phyloP scores from a whole-genome alignment of 2,329 filamentous ascomycete species.

The Bertia moriformis region DNA sequence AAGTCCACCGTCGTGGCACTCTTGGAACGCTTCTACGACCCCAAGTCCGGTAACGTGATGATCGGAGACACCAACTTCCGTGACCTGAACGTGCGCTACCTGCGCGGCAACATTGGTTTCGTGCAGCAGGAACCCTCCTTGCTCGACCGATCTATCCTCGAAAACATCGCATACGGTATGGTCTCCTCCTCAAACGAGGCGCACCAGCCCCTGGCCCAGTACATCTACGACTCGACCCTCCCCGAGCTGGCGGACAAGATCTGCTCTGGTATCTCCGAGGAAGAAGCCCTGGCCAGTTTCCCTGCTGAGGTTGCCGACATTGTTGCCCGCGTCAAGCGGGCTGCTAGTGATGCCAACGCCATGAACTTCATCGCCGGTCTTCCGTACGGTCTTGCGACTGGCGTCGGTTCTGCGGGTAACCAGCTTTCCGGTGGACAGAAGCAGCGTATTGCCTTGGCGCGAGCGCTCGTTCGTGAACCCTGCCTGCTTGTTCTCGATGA shows the following conservation, averaged over 20 bases:
- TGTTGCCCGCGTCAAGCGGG: constrained; percentile 18
- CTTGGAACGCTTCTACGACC: constrained; percentile 32
- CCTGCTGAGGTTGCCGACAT: constrained; percentile 20
- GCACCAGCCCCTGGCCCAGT: constrained; percentile 10
- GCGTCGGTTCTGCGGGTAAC: constrained; percentile 22
- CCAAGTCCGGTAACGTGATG: constrained; percentile 21
- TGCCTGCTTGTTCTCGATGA: constrained; percentile 25
- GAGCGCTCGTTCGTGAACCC: constrained; percentile 22
- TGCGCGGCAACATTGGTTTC: constrained; percentile 31
- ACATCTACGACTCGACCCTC: constrained; percentile 11
- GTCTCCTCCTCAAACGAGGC: constrained; percentile 12
- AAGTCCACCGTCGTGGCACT: constrained; percentile 52
- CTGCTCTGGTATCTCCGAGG: constrained; percentile 9
- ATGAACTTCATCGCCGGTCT: constrained; percentile 23
- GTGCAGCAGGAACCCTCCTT: constrained; percentile 17
- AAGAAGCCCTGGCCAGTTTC: constrained; percentile 8
- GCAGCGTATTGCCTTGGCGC: constrained; percentile 25
- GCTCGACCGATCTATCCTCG: constrained; percentile 17
- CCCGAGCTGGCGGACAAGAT: constrained; percentile 10
- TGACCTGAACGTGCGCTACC: constrained; percentile 21
- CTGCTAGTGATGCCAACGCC: constrained; percentile 32
- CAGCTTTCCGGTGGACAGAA: constrained; percentile 26
- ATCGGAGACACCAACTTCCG: constrained; percentile 31
- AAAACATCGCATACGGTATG: constrained; percentile 21
- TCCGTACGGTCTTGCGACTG: constrained; percentile 21